Evolutionary conservation across 192 early-diverging fungal species (phyloP).

Genomic region (Mortierella hygrophila): DNA sequence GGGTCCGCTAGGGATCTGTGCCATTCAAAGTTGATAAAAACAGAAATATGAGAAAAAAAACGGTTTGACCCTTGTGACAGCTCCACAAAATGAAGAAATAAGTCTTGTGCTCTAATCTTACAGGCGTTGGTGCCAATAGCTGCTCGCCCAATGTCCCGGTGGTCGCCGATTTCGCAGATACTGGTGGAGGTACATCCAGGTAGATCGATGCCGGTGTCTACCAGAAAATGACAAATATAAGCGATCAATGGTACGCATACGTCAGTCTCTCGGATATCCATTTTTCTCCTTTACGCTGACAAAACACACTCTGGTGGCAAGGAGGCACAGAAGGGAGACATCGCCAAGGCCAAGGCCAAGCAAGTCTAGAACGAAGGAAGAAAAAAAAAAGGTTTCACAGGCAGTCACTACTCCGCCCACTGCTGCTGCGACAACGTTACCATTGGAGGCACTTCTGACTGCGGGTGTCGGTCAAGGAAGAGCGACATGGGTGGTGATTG

Average conservation of each 20-base stretch:
- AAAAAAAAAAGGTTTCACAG: constrained; percentile 33
- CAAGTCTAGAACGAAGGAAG: constrained; percentile 1
- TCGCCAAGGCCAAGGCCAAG: constrained; percentile 9
- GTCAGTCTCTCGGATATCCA: background rate
- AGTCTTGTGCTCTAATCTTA: constrained; percentile 22
- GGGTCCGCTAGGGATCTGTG: constrained; percentile 54
- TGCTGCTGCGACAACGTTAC: constrained; percentile 20
- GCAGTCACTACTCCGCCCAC: constrained; percentile 22
- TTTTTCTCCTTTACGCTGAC: background rate
- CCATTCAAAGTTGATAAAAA: constrained; percentile 9
- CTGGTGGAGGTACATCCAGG: constrained; percentile 57
- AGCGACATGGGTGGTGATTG: constrained; percentile 55
- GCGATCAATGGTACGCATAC: background rate
- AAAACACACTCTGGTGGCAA: constrained; percentile 24
- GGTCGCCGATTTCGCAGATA: constrained; percentile 30
- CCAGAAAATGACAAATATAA: constrained; percentile 6
- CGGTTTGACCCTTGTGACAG: background rate
- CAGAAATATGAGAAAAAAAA: background rate
- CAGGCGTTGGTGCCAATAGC: constrained; percentile 59
- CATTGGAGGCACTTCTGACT: constrained; percentile 31
- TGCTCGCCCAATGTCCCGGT: constrained; percentile 61
- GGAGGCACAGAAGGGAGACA: background rate
- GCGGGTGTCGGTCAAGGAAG: constrained; percentile 42
- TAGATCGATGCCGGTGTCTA: constrained; percentile 70
- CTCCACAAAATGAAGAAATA: background rate